These are phyloP conservation scores for Solanum sejunctum DNA, from an alignment of 257 asterid genomes.

Conservation along the genomic window DNA sequence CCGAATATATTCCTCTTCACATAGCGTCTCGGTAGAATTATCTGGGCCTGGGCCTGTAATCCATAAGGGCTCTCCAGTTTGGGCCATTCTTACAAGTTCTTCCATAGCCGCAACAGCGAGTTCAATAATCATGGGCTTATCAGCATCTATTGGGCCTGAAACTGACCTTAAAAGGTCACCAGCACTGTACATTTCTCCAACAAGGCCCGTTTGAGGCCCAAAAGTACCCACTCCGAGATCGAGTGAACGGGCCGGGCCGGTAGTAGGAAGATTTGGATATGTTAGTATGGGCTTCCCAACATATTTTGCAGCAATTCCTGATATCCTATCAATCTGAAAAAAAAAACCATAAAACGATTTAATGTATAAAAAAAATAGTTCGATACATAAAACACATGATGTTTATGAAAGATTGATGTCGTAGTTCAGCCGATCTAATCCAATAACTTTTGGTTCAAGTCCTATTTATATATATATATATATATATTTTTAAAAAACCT, in stretches of 20 bases:
- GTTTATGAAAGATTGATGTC: not conserved
- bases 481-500: not conserved
- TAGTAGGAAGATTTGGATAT: conserved; percentile 35
- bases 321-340: conserved; percentile 54
- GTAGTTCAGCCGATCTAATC: too few relatives aligned
- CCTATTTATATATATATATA: not conserved
- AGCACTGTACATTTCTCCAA: conserved; percentile 40
- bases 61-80: conserved; percentile 62
- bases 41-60: conserved; percentile 17
- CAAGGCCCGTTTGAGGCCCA: conserved; percentile 29
- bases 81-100: conserved; percentile 52
- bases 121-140: conserved; percentile 60
- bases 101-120: conserved; percentile 84
- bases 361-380: not conserved
- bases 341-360: not conserved
- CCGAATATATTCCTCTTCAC: conserved; percentile 64
- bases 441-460: not conserved
- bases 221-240: conserved; percentile 48
- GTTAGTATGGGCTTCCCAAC: conserved; percentile 61
- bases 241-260: conserved; percentile 27
- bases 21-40: conserved; percentile 20
- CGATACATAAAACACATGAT: not conserved
- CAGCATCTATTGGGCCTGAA: conserved; percentile 49
- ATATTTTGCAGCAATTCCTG: conserved; percentile 68
- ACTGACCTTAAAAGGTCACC: conserved; percentile 49